phyloP scores from a whole-genome alignment of 2,329 filamentous ascomycete genomes.

The Blumeria hordei region DNA sequence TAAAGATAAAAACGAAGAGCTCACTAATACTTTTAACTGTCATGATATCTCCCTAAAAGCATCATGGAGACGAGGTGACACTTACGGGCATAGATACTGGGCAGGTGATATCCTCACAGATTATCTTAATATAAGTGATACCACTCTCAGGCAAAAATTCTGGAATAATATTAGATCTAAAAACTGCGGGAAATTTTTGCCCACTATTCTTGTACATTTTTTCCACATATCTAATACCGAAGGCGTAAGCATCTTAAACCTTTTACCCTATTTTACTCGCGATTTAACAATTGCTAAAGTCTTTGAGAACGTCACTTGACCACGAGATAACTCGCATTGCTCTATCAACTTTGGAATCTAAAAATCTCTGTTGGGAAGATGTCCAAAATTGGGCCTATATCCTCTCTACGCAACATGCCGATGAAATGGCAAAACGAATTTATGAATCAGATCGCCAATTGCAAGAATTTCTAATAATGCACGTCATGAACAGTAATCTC shows the following conservation, averaged over 20 bases:
- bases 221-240: not conserved
- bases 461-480: constrained; percentile 11
- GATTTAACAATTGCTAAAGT: not conserved
- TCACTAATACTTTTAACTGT: not conserved
- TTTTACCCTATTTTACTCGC: not conserved
- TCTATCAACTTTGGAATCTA: constrained; percentile 2
- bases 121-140: not conserved
- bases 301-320: not conserved
- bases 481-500: constrained; percentile 9
- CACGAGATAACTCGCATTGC: not conserved
- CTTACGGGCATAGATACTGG: not conserved
- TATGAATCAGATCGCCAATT: constrained; percentile 3
- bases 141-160: not conserved
- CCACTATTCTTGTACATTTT: not conserved
- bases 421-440: constrained; percentile 9
- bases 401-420: constrained; percentile 5
- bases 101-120: not conserved
- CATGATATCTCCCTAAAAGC: not conserved
- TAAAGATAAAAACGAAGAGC: not conserved
- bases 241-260: not conserved
- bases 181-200: not conserved
- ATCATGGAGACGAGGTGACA: not conserved
- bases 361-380: constrained; percentile 7
- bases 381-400: constrained; percentile 13
- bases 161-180: not conserved